Base-by-base conservation (phyloP, 805 yeast genomes). In the Alloascoidea hylecoeti region DNA sequence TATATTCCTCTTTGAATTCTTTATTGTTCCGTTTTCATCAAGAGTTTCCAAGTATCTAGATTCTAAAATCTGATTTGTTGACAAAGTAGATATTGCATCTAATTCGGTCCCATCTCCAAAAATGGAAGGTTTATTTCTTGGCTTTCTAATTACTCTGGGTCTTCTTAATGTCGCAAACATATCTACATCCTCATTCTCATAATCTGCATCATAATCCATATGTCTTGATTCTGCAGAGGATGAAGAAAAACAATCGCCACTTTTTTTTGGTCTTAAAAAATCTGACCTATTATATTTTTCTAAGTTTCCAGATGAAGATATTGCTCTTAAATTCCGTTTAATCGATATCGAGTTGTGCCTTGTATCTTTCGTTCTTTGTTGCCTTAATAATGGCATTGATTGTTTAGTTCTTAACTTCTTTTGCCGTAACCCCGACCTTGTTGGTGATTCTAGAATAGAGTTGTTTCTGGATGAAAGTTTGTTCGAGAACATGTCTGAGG, bases 71-170 rank as follows among this genome's bases (percentile, higher is more conserved):
- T 16, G 19, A 35, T 45, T 40, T 4, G 45, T 40, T 3, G 46
- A 41, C 33, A 50, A 45, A 35, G 49, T 54, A 16, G 44, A 47
- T 6, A 52, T 38, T 9, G 36, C 18, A 35, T 52, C 57, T 35
- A 52, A 39, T 36, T 52, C 56, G n/a, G 43, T 18, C 3, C 55
- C 55, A 30, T 44, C 51, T 5, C 52, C 51, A 19, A 37, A 41
- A n/a, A n/a, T n/a, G n/a, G n/a, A n/a, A n/a, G n/a, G n/a, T n/a
- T n/a, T n/a, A 39, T 17, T 18, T 36, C 35, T 38, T 23, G 3
- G 39, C 13, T 16, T 34, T 17, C n/a, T 15, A 4, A 38, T 35
- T 13, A 38, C 14, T 28, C 35, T 35, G 19, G 38, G 13, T 17
- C 35, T 19, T 9, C 15, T 32, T 6, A 36, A 16, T 16, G 35